Evolutionary conservation across 164 flowering plant genomes (phyloP), one percentile per base, ranked within the genome.

Genomic region (Nymphaea colorata): DNA sequence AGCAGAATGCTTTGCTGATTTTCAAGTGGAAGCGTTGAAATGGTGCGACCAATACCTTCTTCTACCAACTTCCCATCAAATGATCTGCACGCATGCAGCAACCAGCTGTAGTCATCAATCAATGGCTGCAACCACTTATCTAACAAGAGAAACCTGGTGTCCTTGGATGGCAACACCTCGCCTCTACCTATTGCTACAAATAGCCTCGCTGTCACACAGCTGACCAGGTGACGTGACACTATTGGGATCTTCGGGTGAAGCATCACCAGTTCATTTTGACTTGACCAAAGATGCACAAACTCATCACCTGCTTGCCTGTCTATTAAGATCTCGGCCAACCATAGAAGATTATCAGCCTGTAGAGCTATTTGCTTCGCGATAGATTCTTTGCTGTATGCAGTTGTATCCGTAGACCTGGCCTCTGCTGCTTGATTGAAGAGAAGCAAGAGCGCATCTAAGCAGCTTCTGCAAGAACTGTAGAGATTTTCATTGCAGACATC

Each of bases 1-100:
- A 95, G 91, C 81, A 95, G 65, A 65, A 92, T 86, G 62, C 82
- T 82, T 77, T 86, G 96, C 81, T 95, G 98, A 11, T 95, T 96
- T 75, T 92, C 96, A 61, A 95, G 73, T 4, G 99, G 99, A 59
- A 95, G 75, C 6, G 99, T 95, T 41, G 90, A 82, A 47, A 95
- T 92, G 2, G 99, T 95, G 78, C 94, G 72, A 5, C 99, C 97
- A 53, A 95, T 89, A 14, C 98, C 98, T 78, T 95, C 99, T 78
- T 95, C 99, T 73, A 95, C 98, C 59, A 84, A 82, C 74, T 85
- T 89, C 68, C 87, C 72, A 57, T 95, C 99, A 71, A 92, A 90
- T 15, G 93, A 85, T 74, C 94, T 76, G 75, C 88, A 83, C 45
- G 92, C 90, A 66, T 87, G 90, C 64, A 80, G 91, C 57, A 95